Evolutionary conservation across 352 stramenopile genomes (phyloP), one percentile per base, ranked within the genome.

Genomic region (Thalassiosira hispida): DNA sequence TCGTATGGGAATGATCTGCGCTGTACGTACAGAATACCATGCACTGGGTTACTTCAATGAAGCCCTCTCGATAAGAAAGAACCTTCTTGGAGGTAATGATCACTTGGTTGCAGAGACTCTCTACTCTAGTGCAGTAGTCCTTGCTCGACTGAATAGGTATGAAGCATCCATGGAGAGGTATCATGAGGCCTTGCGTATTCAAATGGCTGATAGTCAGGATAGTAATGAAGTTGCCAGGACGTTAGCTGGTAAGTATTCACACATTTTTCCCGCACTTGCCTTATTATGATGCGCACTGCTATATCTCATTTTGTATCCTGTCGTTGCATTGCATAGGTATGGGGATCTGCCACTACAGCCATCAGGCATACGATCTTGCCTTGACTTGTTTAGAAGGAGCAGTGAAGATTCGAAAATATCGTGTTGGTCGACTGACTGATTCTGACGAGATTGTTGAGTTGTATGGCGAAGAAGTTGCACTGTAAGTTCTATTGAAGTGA

Each of bases 111-210:
- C 77, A 31, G 73, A 87, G 4, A 75, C 79, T 8, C 65, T 87
- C 8, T 84, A 77, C 31, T 70, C 25, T 46, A 81, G 72, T 59
- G 82, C 77, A 60, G 60, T 72, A 46, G 71, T 89, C 6, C 67
- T 84, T 65, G 65, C 82, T 35, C 55, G 68, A 31, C 59, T 83
- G 12, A 72, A 79, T 72, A 64, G 71, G 20, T 87, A 87, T 47
- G 74, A 87, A 69, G 69, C 65, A 38, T 79, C 79, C 1, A 84
- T 87, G 74, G 75, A 87, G 60, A 78, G 74, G 60, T 87, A 79
- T 65, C 69, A 87, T 11, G 79, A 84, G 33, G 69, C 74, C 18
- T 77, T 87, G 53, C 63, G 75, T 18, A 87, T 87, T 66, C 79
- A 84, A 77, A 84, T 86, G 61, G 52, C 52, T 60, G 64, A 72